phyloP scores from a whole-genome alignment of 129 eudicot species.

The Tanacetum coccineum region DNA sequence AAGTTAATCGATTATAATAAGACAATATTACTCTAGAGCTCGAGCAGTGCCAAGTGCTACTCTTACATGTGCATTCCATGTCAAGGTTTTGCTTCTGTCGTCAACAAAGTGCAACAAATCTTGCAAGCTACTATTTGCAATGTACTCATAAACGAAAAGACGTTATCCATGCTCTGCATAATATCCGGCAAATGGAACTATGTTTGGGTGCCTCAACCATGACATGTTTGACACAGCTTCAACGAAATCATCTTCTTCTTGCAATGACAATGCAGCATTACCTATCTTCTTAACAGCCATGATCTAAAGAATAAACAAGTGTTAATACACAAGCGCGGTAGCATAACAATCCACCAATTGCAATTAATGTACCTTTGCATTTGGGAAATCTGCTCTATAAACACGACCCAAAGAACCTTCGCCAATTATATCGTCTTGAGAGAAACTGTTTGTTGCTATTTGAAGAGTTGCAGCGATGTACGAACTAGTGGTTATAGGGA shows the following conservation, averaged over 20 bases:
- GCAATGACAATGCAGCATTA: constrained; percentile 81
- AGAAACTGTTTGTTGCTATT: constrained; percentile 92
- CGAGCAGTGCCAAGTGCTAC: constrained; percentile 99
- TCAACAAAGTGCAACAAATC: constrained; percentile 89
- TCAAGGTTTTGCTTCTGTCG: constrained; percentile 61
- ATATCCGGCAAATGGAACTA: constrained; percentile 74
- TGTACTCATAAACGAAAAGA: constrained; percentile 79
- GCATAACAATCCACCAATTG: neutral
- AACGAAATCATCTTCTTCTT: constrained; percentile 90
- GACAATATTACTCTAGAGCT: constrained; percentile 98
- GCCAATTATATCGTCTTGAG: constrained; percentile 85
- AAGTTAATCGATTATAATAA: no score
- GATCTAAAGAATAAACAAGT: constrained; percentile 35
- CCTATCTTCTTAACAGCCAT: constrained; percentile 93
- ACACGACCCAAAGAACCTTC: constrained; percentile 99
- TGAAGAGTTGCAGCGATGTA: constrained; percentile 92
- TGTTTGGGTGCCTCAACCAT: constrained; percentile 87
- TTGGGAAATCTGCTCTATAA: constrained; percentile 91
- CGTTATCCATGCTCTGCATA: constrained; percentile 96
- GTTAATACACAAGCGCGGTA: neutral
- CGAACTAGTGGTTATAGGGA: constrained; percentile 76
- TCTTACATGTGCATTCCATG: constrained; percentile 96
- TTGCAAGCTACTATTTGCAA: constrained; percentile 85
- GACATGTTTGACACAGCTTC: constrained; percentile 96
- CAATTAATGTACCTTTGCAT: constrained; percentile 70